phyloP scores from a whole-genome alignment of 2,329 filamentous ascomycete species.

The Aspergillus versicolor region DNA sequence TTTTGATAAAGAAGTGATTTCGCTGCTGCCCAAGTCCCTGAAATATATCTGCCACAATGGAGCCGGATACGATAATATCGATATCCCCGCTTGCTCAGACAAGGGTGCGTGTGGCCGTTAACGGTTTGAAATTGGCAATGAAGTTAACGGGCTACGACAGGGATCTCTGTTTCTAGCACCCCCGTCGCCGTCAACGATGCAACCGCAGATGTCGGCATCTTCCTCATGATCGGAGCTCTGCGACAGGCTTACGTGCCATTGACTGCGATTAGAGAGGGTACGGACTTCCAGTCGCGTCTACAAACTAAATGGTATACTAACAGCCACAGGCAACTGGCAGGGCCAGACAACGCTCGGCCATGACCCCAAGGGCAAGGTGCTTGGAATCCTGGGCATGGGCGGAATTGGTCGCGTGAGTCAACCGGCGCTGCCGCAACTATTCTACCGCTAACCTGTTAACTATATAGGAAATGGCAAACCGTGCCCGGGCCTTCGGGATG shows the following conservation, averaged over 20 bases:
- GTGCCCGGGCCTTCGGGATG: slow-evolving; percentile 48
- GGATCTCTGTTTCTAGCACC: slow-evolving; percentile 45
- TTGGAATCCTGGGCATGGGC: slow-evolving; percentile 51
- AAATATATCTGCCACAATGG: slow-evolving; percentile 56
- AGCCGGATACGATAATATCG: slow-evolving; percentile 62
- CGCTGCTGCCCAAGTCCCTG: slow-evolving; percentile 45
- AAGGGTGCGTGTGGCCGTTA: slow-evolving; percentile 27
- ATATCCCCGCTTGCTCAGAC: slow-evolving; percentile 53
- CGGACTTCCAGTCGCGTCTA: slow-evolving; percentile 2
- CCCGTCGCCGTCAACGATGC: slow-evolving; percentile 49
- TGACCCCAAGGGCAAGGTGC: slow-evolving; percentile 46
- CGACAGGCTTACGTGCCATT: slow-evolving; percentile 45
- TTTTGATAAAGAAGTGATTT: slow-evolving; percentile 50
- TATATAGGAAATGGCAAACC: slow-evolving; percentile 44
- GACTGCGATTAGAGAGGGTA: slow-evolving; percentile 41
- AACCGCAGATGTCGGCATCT: slow-evolving; percentile 49
- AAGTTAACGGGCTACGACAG: slow-evolving; percentile 16
- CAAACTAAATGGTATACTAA: slow-evolving; percentile 3
- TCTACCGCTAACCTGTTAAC: neutral
- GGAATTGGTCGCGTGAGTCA: slow-evolving; percentile 46
- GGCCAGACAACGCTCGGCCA: slow-evolving; percentile 44
- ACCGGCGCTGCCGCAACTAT: neutral
- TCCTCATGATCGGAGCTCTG: slow-evolving; percentile 49
- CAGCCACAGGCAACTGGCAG: slow-evolving; percentile 38
- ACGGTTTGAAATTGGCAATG: too few relatives aligned